These are phyloP conservation scores for Trypanosoma platydactyli DNA, from an alignment of 208 protist genomes.

Conservation along the genomic window DNA sequence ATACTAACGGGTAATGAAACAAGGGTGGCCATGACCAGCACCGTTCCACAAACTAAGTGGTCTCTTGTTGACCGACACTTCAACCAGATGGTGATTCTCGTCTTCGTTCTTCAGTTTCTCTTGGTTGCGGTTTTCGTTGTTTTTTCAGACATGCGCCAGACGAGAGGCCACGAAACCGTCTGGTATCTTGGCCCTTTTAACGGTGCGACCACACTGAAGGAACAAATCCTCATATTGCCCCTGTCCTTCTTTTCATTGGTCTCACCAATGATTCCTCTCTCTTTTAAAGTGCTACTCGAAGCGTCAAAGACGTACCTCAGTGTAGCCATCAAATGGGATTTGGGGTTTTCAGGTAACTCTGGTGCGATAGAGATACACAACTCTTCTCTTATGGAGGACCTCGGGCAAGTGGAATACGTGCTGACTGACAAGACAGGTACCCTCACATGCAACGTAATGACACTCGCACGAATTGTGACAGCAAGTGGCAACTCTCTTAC, in stretches of 20 bases:
- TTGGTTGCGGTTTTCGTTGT: constrained; percentile 69
- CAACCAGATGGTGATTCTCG: constrained; percentile 71
- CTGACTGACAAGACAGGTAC: constrained; percentile 95
- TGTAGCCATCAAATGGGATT: constrained; percentile 87
- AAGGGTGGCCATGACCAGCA: constrained; percentile 88
- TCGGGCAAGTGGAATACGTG: constrained; percentile 92
- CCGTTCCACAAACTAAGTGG: constrained; percentile 77
- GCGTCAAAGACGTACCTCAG: constrained; percentile 90
- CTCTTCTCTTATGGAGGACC: constrained; percentile 90
- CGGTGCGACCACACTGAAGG: constrained; percentile 27
- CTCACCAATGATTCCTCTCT: constrained; percentile 95
- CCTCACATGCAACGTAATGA: constrained; percentile 92
- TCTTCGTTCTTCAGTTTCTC: constrained; percentile 92
- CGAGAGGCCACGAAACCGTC: constrained; percentile 26
- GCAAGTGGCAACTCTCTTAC: constrained; percentile 26
- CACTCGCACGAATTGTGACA: constrained; percentile 46
- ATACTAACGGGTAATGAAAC: constrained; percentile 94
- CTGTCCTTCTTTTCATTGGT: constrained; percentile 92
- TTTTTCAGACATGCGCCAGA: constrained; percentile 46
- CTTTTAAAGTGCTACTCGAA: constrained; percentile 94
- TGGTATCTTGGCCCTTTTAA: constrained; percentile 63
- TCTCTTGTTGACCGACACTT: constrained; percentile 87
- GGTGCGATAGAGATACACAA: constrained; percentile 67
- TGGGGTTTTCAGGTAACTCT: constrained; percentile 56
- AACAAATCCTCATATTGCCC: constrained; percentile 75